These are phyloP conservation scores for Aleurites moluccanus DNA, from an alignment of 441 rosid species.

Conservation along the genomic window DNA sequence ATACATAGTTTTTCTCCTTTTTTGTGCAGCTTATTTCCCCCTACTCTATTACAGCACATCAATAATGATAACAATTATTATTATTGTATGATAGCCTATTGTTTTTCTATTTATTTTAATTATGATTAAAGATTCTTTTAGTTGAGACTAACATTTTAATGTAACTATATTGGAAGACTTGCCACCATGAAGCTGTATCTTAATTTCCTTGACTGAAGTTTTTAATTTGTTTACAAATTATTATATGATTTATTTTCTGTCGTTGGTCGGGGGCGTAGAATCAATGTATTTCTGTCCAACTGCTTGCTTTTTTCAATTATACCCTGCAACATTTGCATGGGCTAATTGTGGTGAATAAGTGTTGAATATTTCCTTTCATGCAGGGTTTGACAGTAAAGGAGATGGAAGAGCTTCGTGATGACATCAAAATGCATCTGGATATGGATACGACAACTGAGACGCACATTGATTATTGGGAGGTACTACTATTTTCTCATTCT, in stretches of 20 bases:
- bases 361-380: constrained; percentile 18
- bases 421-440: constrained; percentile 91
- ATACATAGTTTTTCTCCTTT: not conserved
- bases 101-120: not conserved
- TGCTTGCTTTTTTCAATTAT: not conserved
- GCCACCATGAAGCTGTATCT: not conserved
- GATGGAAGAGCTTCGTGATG: constrained; percentile 91
- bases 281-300: not conserved
- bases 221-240: not conserved
- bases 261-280: not conserved
- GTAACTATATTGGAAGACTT: not conserved
- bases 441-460: constrained; percentile 77
- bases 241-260: not conserved
- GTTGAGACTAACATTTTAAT: not conserved
- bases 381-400: constrained; percentile 90
- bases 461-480: constrained; percentile 88
- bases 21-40: not conserved
- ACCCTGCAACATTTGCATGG: not conserved
- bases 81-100: not conserved
- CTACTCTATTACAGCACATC: not conserved
- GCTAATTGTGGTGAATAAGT: not conserved
- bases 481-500: constrained; percentile 27
- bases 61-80: not conserved
- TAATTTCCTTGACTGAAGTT: not conserved
- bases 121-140: not conserved